These are phyloP conservation scores for Thermoascus crustaceus DNA, from an alignment of 2,329 filamentous ascomycete species.

Conservation along the genomic window DNA sequence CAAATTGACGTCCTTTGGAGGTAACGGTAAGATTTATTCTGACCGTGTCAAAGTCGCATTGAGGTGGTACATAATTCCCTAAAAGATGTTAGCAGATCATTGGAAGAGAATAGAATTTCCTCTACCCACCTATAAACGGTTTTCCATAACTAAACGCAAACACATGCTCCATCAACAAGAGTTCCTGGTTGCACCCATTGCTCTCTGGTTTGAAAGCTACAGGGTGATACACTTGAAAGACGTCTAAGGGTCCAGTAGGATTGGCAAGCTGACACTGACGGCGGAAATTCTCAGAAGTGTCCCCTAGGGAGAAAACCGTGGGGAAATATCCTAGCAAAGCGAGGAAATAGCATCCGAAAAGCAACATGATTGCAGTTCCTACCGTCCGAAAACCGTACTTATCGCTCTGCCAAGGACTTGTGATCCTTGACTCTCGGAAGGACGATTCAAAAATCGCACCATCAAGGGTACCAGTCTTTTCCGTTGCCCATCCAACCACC, in stretches of 20 bases:
- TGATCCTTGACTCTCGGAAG: too few species aligned
- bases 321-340: background rate
- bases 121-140: constrained; percentile 58
- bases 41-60: constrained; percentile 64
- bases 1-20: constrained; percentile 64
- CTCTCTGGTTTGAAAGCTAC: constrained; percentile 42
- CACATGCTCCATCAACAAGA: constrained; percentile 60
- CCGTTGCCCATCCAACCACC: too few species aligned
- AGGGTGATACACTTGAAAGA: constrained; percentile 62
- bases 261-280: background rate
- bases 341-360: background rate
- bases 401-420: too few species aligned
- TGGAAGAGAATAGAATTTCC: background rate
- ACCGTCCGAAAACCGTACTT: too few species aligned
- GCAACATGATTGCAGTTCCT: too few species aligned
- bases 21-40: constrained; percentile 68
- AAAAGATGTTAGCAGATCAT: constrained; percentile 5
- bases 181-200: constrained; percentile 18
- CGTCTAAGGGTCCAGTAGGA: constrained; percentile 41
- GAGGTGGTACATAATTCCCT: constrained; percentile 59
- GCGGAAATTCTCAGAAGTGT: background rate
- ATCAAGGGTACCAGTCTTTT: too few species aligned
- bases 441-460: too few species aligned
- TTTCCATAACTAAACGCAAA: constrained; percentile 67
- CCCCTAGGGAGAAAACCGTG: background rate